These are phyloP conservation scores for Aspergillus sclerotiicarbonarius DNA, from an alignment of 495 filamentous ascomycete genomes.

Conservation along the genomic window DNA sequence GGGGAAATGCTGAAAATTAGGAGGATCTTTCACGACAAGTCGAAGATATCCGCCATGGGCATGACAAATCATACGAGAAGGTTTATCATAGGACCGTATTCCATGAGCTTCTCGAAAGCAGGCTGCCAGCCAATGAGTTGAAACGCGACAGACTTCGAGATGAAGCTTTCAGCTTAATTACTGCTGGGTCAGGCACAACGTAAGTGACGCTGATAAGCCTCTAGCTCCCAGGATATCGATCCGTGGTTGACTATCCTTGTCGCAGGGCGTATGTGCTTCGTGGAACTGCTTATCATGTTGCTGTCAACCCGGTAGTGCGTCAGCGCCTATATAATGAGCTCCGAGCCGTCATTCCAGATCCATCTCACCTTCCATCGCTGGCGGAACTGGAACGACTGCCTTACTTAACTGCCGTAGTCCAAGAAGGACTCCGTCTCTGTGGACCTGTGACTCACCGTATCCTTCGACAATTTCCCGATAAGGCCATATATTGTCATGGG, in stretches of 20 bases:
- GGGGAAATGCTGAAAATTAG: too few relatives aligned
- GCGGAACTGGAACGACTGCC: constrained; percentile 1
- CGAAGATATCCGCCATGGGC: constrained; percentile 8
- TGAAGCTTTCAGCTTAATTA: constrained; percentile 9
- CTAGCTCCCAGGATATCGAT: background rate
- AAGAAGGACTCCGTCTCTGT: constrained; percentile 8
- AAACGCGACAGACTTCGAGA: constrained; percentile 8
- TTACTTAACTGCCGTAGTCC: background rate
- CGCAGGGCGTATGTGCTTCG: constrained; percentile 4
- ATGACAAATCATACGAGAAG: constrained; percentile 4
- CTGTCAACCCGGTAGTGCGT: background rate
- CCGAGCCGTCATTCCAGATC: constrained; percentile 2
- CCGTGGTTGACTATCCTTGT: background rate
- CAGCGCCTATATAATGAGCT: constrained; percentile 2
- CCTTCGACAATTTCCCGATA: background rate
- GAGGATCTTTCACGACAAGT: constrained; percentile 10
- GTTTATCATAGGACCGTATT: constrained; percentile 7
- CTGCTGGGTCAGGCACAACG: constrained; percentile 14
- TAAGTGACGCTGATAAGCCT: background rate
- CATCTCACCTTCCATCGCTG: background rate
- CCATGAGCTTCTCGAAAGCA: constrained; percentile 11
- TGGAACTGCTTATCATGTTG: constrained; percentile 7
- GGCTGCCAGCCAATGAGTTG: constrained; percentile 9
- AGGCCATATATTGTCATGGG: background rate
- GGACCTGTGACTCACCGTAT: constrained; percentile 4